phyloP scores from a whole-genome alignment of 1,284 basidiomycete species.

The Cryptococcus sp. region DNA sequence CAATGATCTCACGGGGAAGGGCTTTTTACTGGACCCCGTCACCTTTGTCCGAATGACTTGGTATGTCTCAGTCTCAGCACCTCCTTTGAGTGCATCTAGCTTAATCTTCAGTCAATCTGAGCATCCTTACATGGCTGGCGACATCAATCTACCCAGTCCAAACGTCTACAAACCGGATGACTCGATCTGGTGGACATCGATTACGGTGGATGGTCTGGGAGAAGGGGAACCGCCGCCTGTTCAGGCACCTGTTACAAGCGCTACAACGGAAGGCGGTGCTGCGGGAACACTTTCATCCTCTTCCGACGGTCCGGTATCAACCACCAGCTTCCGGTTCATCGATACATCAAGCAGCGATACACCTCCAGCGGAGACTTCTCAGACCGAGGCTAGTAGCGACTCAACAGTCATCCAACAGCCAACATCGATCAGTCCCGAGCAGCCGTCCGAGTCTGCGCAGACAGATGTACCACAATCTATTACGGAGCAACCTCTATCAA shows the following conservation, averaged over 20 bases:
- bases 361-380: not conserved
- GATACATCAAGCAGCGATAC: not conserved
- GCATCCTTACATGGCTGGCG: conserved; percentile 14
- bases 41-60: conserved; percentile 16
- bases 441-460: too few species aligned
- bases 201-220: not conserved
- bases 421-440: too few species aligned
- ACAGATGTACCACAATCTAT: too few species aligned
- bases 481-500: too few species aligned
- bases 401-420: too few species aligned
- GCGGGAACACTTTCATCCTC: too few species aligned
- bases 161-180: conserved; percentile 3
- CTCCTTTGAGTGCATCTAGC: not conserved
- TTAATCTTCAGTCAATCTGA: conserved; percentile 6
- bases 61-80: too few species aligned
- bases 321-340: not conserved
- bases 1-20: conserved; percentile 21
- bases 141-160: conserved; percentile 21
- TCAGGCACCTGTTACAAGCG: too few species aligned
- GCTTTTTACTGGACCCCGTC: conserved; percentile 18
- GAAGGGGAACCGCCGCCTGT: not conserved
- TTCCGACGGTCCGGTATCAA: not conserved
- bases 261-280: too few species aligned
- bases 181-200: not conserved
- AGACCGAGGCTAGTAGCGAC: too few species aligned